Conservation (phyloP, 257 asterid genomes). For the Eucommia ulmoides region DNA sequence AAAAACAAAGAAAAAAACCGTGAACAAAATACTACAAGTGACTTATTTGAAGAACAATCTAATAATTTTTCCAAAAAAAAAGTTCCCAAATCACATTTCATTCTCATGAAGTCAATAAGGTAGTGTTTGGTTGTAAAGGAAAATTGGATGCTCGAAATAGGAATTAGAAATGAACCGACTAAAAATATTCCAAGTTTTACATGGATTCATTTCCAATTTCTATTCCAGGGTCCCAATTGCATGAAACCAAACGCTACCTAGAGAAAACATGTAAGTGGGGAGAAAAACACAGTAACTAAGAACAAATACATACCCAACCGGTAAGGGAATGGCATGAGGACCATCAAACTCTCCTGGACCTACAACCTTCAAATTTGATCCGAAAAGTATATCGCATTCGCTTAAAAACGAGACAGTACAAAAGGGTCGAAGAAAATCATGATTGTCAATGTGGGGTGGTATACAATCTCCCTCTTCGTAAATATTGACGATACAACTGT, state of each 20-base stretch:
- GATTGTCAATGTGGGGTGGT: conserved; percentile 41
- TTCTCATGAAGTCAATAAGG: too few relatives aligned
- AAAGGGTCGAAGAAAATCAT: conserved; percentile 33
- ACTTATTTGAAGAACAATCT: too few relatives aligned
- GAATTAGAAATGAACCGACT: too few relatives aligned
- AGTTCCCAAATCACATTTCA: too few relatives aligned
- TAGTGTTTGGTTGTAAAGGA: too few relatives aligned
- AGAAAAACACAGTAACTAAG: background rate
- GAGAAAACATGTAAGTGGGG: background rate
- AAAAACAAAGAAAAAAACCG: too few relatives aligned
- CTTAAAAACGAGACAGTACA: conserved; percentile 36
- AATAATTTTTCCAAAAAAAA: too few relatives aligned
- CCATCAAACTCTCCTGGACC: conserved; percentile 30
- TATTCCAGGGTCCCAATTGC: background rate
- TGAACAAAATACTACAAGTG: too few relatives aligned
- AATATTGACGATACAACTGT: conserved; percentile 34
- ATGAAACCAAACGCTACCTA: background rate
- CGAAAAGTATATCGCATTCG: conserved; percentile 29
- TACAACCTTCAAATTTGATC: conserved; percentile 22
- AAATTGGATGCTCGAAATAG: too few relatives aligned
- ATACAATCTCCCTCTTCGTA: conserved; percentile 38
- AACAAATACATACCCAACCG: conserved; percentile 28
- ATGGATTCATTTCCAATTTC: too few relatives aligned
- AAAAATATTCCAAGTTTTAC: too few relatives aligned
- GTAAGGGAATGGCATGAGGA: conserved; percentile 21